Evolutionary conservation across 768 basidiomycete genomes (phyloP), one percentile per base, ranked within the genome.

Genomic region (Mycena amicta): DNA sequence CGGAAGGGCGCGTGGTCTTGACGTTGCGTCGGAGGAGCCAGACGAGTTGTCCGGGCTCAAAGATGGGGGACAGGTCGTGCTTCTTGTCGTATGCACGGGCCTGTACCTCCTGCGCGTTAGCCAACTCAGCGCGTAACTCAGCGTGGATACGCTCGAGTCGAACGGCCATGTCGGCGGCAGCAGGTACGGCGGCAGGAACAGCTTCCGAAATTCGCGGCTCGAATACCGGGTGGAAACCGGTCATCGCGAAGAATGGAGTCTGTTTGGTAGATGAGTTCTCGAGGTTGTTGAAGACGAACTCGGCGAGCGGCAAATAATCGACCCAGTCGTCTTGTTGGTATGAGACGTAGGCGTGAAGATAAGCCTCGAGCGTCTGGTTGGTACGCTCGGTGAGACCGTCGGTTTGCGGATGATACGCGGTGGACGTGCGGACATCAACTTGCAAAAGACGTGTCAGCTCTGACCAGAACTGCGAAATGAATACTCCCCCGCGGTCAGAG

Each of bases 401-500:
- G 0, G 77, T 75, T 53, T 81, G 66, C 0, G 79, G 79, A 55
- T 81, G 79, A 54, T 71, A 80, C 0, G 76, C 63, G 0, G 72
- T 75, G 0, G 75, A 78, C 71, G 81, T 71, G 1, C 64, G 49
- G 0, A 77, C 64, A 15, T 73, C 67, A 0, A 67, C 65, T 0
- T 72, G 71, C 0, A 75, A 52, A 5, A 66, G 25, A 13, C 53
- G 39, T 23, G 41, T 37, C n/a, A 54, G 39, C 20, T 54, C 53
- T 6, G 39, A 23, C 53, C 53, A 54, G 20, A 37, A 54, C n/a
- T 20, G 22, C 3, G 53, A 54, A 13, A 40, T 54, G 20, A 54
- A 54, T 45, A 41, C 43, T 13, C 39, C 16, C 22, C 43, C 53
- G 4, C 53, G 53, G 30, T 54, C 53, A 3, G 53, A 54, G 4